phyloP scores from a whole-genome alignment of 2,329 filamentous ascomycete genomes.

The Drechslerella coelobrocha region DNA sequence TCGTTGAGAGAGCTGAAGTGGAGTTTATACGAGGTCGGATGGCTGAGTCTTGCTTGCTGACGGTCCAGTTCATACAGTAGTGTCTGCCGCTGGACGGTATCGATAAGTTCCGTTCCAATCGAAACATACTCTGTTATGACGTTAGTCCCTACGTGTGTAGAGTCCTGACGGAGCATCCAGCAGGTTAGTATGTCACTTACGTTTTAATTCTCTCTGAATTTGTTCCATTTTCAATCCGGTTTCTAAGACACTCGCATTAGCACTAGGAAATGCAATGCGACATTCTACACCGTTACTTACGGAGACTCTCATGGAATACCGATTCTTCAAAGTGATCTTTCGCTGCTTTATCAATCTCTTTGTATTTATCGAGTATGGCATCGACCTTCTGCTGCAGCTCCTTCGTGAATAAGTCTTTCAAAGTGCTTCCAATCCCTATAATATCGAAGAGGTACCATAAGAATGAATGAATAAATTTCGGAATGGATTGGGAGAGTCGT shows the following conservation, averaged over 20 bases:
- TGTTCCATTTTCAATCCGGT: constrained; percentile 28
- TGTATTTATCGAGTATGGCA: constrained; percentile 21
- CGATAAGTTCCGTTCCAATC: constrained; percentile 11
- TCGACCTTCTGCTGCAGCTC: constrained; percentile 27
- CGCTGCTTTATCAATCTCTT: constrained; percentile 19
- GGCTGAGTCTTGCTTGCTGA: constrained; percentile 5
- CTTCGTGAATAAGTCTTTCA: constrained; percentile 40
- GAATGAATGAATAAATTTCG: no score
- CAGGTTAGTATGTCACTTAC: constrained; percentile 3
- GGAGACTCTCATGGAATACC: constrained; percentile 22
- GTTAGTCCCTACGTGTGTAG: background rate
- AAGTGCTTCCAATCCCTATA: constrained; percentile 23
- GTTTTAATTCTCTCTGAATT: constrained; percentile 17
- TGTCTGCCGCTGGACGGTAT: constrained; percentile 13
- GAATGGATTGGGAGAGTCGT: no score
- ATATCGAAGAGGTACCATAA: background rate
- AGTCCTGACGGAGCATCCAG: no score
- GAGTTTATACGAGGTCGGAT: constrained; percentile 16
- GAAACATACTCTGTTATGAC: constrained; percentile 19
- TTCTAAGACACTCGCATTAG: background rate
- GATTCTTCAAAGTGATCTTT: constrained; percentile 35
- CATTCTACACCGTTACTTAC: constrained; percentile 4
- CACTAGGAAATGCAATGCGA: no score
- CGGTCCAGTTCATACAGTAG: constrained; percentile 25
- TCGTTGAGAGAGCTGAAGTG: constrained; percentile 26